Evolutionary conservation across 176 grass and related monocot genomes (phyloP).

Genomic region (Eleusine indica): DNA sequence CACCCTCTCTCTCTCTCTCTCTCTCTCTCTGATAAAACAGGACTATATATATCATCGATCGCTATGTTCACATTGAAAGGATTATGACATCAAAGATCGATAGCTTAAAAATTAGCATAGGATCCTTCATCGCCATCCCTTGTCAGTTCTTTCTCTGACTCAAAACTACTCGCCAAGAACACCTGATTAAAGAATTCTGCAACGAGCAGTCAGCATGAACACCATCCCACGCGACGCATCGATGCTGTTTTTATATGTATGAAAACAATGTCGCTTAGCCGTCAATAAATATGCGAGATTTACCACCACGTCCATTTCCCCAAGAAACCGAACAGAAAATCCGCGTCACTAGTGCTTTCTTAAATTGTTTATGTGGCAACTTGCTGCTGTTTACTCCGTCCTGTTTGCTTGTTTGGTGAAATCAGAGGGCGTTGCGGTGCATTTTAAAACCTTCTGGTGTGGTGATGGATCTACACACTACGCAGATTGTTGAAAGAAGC

Average conservation of each 20-base stretch:
- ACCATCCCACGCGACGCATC: constrained; percentile 12
- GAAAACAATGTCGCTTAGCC: constrained; percentile 16
- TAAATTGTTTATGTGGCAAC: constrained; percentile 37
- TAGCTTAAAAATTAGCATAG: not conserved
- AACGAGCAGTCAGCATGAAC: not conserved
- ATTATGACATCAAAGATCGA: not conserved
- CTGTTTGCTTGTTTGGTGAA: not conserved
- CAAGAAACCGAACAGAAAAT: not conserved
- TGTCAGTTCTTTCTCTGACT: constrained; percentile 20
- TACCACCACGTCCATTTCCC: not conserved
- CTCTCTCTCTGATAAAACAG: not conserved
- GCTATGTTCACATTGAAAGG: constrained; percentile 3
- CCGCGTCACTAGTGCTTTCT: not conserved
- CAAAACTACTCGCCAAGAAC: constrained; percentile 5
- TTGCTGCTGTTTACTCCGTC: constrained; percentile 15
- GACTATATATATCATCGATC: constrained; percentile 32
- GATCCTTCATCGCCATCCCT: constrained; percentile 17
- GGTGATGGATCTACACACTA: constrained; percentile 22
- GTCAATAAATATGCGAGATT: constrained; percentile 20
- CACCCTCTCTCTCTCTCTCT: not conserved
- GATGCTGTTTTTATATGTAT: not conserved
- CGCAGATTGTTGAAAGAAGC: constrained; percentile 17
- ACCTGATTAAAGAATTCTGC: not conserved
- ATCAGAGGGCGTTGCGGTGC: constrained; percentile 22
- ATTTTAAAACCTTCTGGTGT: not conserved